Conservation (phyloP, 768 basidiomycete genomes). For the Stropharia rugosoannulata region DNA sequence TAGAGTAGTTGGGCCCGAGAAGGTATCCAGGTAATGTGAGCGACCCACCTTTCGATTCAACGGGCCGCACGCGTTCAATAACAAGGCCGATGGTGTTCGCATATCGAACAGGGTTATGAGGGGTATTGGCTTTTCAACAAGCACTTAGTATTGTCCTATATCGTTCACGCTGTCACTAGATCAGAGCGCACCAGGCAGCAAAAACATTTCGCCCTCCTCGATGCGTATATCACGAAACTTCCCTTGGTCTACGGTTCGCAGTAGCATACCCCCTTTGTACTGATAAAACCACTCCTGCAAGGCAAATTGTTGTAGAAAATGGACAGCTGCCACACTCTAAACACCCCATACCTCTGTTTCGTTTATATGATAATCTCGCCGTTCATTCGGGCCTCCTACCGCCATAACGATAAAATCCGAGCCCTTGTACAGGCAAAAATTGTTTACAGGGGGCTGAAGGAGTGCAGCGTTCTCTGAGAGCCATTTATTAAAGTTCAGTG, state of each 20-base stretch:
- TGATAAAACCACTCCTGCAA: slow-evolving; percentile 97
- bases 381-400: slow-evolving; percentile 92
- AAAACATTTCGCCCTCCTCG: slow-evolving; percentile 95
- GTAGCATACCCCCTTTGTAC: slow-evolving; percentile 88
- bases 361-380: slow-evolving; percentile 94
- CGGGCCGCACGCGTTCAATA: slow-evolving; percentile 81
- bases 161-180: not conserved
- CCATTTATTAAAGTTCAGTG: slow-evolving; percentile 92
- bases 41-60: slow-evolving; percentile 61
- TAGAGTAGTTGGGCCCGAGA: slow-evolving; percentile 24
- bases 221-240: slow-evolving; percentile 85
- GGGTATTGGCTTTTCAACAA: slow-evolving; percentile 75
- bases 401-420: slow-evolving; percentile 94
- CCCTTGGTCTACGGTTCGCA: slow-evolving; percentile 81
- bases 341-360: slow-evolving; percentile 73
- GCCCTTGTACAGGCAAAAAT: slow-evolving; percentile 81
- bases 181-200: slow-evolving; percentile 72
- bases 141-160: not conserved
- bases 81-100: slow-evolving; percentile 91
- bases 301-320: not conserved
- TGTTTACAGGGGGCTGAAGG: slow-evolving; percentile 90
- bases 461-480: slow-evolving; percentile 76
- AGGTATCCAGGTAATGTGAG: not conserved
- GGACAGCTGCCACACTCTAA: not conserved
- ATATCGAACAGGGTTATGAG: slow-evolving; percentile 93